Evolutionary conservation across 768 basidiomycete genomes (phyloP), one percentile per base, ranked within the genome.

Genomic region (Pleurotus pulmonarius): DNA sequence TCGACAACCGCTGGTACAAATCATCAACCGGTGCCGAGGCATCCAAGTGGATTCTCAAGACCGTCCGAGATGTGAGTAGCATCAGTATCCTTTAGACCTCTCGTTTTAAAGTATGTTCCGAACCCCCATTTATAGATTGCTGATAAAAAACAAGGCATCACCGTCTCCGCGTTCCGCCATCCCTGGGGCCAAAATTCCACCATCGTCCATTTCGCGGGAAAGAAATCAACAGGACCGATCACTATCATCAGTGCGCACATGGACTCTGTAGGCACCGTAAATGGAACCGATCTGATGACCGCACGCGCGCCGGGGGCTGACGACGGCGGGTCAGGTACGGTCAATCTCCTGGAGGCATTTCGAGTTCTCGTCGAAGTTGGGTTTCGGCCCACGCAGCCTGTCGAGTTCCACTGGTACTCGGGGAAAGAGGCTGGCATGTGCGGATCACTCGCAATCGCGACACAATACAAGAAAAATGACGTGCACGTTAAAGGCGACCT

Each of bases 401-500:
- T 79, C 29, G 75, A 79, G 59, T 78, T 78, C 67, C 76, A 78
- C 58, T 79, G 74, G 73, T 80, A 77, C 61, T 68, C 75, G 25
- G 76, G 69, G 22, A 76, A 79, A 59, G 76, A 77, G 56, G 76
- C 64, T 45, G 78, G 77, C 9, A 68, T 76, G 4, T 64, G 76
- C 4, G 83, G 83, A 18, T 78, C 78, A 40, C 79, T 82, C 59
- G 83, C 80, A 6, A 72, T 86, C 56, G 82, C 79, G 4, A 73
- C 72, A 29, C 66, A 64, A 25, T 83, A 83, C 67, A 76, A 77
- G 62, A 73, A 66, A 49, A 60, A 69, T 11, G 76, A 74, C 3
- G 69, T 70, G 46, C 67, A 73, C 18, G 76, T 84, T 16, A 75
- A 74, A 25, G 83, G 77, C 0, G 81, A 82, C 74, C 71, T 77